Conservation (phyloP, 2,329 filamentous ascomycete species). For the Teratosphaeria gauchensis region DNA sequence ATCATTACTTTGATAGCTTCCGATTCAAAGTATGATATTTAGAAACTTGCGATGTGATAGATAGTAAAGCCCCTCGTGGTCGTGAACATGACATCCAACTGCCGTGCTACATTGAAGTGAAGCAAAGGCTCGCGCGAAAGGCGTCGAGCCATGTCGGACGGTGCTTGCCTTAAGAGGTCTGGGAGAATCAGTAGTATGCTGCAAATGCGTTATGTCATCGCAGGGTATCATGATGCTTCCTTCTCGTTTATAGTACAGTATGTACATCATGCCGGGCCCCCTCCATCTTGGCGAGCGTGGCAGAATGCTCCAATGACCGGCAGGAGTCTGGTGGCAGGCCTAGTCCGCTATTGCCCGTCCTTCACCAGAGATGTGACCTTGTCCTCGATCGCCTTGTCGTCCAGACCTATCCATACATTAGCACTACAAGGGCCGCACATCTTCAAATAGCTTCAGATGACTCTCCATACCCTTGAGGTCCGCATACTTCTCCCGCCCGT, state of each 20-base stretch:
- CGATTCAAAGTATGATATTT: too few species aligned
- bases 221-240: background rate
- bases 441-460: too few species aligned
- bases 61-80: too few species aligned
- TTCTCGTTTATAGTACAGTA: background rate
- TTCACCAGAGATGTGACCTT: slow-evolving; percentile 56
- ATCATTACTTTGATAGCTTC: too few species aligned
- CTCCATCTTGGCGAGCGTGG: background rate
- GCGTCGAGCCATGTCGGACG: background rate
- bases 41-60: too few species aligned
- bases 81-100: too few species aligned
- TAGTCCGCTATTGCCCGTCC: slow-evolving; percentile 23
- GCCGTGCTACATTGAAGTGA: too few species aligned
- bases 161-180: background rate
- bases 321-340: background rate
- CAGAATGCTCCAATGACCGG: background rate
- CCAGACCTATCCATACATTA: slow-evolving; percentile 42
- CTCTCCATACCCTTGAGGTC: slow-evolving; percentile 45
- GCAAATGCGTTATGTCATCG: background rate
- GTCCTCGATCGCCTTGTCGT: slow-evolving; percentile 62
- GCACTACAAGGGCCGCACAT: background rate
- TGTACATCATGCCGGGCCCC: background rate
- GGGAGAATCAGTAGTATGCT: background rate
- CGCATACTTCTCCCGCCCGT: slow-evolving; percentile 59
- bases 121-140: background rate